These are phyloP conservation scores for Teratosphaeria zuluensis DNA, from an alignment of 2,329 filamentous ascomycete species.

Conservation along the genomic window DNA sequence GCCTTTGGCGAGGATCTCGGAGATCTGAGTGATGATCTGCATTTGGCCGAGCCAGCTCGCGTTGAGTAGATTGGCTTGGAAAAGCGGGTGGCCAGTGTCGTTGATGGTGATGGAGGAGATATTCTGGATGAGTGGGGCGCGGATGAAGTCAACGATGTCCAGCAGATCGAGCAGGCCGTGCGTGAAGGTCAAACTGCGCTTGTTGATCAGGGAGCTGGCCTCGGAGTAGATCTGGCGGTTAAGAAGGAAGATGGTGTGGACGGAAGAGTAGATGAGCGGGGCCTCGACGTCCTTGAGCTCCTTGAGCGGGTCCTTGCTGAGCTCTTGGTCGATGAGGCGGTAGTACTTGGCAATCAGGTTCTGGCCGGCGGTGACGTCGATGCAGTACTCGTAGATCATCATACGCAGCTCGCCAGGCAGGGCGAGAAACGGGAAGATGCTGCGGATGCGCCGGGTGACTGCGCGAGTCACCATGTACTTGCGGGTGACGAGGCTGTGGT, in stretches of 20 bases:
- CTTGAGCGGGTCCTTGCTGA: neutral
- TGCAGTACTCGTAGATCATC: constrained; percentile 15
- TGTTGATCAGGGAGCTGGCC: constrained; percentile 17
- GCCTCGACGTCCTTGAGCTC: constrained; percentile 1
- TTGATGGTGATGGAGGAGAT: constrained; percentile 58
- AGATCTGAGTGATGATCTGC: constrained; percentile 15
- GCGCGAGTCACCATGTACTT: constrained; percentile 12
- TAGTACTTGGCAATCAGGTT: constrained; percentile 14
- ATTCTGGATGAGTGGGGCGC: constrained; percentile 13
- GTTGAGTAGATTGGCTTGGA: constrained; percentile 30
- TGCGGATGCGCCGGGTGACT: constrained; percentile 9
- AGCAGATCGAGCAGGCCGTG: constrained; percentile 21
- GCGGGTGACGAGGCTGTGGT: constrained; percentile 1
- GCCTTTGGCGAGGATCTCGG: constrained; percentile 11
- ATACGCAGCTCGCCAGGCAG: constrained; percentile 20
- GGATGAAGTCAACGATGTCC: constrained; percentile 12
- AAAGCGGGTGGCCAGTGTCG: constrained; percentile 68
- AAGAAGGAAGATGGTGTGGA: constrained; percentile 25
- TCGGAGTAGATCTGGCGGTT: constrained; percentile 27
- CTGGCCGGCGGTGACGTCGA: constrained; percentile 10
- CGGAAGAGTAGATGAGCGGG: constrained; percentile 8
- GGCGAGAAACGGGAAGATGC: constrained; percentile 18
- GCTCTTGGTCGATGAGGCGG: constrained; percentile 6
- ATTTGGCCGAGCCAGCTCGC: constrained; percentile 20
- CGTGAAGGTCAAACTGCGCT: constrained; percentile 18